These are phyloP conservation scores for Paxillus ammoniavirescens DNA, from an alignment of 768 basidiomycete genomes.

Conservation along the genomic window DNA sequence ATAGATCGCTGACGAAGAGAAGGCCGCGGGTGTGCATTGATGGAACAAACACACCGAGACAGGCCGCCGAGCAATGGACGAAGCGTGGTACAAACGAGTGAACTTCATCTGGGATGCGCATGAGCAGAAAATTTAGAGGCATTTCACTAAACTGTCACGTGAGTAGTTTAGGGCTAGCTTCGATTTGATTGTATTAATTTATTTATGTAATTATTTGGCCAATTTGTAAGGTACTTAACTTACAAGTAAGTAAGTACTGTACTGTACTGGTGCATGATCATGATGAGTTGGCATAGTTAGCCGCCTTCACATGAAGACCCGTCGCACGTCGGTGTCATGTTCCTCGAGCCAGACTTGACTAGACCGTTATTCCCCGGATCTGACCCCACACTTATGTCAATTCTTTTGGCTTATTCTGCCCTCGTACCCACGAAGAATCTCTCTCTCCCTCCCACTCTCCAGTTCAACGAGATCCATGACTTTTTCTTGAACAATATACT, in stretches of 20 bases:
- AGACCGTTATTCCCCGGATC: not conserved
- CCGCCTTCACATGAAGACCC: too few relatives aligned
- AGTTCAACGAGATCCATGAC: constrained; percentile 44
- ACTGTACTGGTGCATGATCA: too few relatives aligned
- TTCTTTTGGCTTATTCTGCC: constrained; percentile 54
- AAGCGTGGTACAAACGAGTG: constrained; percentile 15
- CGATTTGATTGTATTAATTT: not conserved
- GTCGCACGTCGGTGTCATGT: not conserved
- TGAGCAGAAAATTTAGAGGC: constrained; percentile 16
- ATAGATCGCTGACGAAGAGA: constrained; percentile 20
- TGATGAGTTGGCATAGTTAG: too few relatives aligned
- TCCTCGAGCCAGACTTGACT: not conserved
- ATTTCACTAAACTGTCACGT: constrained; percentile 18
- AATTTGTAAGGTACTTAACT: too few relatives aligned
- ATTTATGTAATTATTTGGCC: too few relatives aligned
- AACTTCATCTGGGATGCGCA: constrained; percentile 15
- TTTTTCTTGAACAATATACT: constrained; percentile 57
- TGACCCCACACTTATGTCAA: constrained; percentile 32
- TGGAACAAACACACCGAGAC: constrained; percentile 5
- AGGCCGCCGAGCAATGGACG: constrained; percentile 7
- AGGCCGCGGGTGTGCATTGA: constrained; percentile 12
- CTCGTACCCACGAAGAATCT: constrained; percentile 46
- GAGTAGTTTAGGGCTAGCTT: constrained; percentile 20
- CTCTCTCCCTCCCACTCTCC: constrained; percentile 37
- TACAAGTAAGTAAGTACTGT: too few relatives aligned